phyloP scores from a whole-genome alignment of 2,329 filamentous ascomycete genomes.

The Ophiostoma quercus region DNA sequence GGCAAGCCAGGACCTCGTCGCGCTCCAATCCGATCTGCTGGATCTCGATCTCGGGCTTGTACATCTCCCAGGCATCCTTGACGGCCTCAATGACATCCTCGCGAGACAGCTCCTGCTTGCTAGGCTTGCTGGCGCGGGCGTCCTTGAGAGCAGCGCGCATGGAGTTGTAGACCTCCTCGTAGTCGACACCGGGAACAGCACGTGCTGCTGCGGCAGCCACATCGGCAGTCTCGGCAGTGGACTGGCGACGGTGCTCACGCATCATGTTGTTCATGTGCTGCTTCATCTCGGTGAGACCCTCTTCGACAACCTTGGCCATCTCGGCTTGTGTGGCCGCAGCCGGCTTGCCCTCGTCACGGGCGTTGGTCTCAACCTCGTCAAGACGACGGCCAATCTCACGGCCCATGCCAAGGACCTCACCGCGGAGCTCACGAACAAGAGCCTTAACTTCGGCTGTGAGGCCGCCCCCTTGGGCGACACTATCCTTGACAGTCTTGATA shows the following conservation, averaged over 20 bases:
- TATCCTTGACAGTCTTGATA: slow-evolving; percentile 83
- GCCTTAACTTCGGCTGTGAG: slow-evolving; percentile 90
- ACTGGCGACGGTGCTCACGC: slow-evolving; percentile 66
- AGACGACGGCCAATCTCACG: slow-evolving; percentile 81
- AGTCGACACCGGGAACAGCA: slow-evolving; percentile 57
- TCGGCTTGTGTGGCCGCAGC: slow-evolving; percentile 60
- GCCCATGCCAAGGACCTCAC: slow-evolving; percentile 92
- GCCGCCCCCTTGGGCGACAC: slow-evolving; percentile 79
- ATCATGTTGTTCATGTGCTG: slow-evolving; percentile 77
- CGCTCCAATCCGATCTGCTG: slow-evolving; percentile 86
- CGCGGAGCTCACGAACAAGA: slow-evolving; percentile 79
- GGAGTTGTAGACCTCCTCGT: slow-evolving; percentile 79
- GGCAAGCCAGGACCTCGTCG: slow-evolving; percentile 80
- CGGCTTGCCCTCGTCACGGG: slow-evolving; percentile 42
- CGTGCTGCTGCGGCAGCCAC: slow-evolving; percentile 47
- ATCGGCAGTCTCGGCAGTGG: slow-evolving; percentile 47
- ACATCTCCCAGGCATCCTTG: slow-evolving; percentile 85
- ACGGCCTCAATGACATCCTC: slow-evolving; percentile 85
- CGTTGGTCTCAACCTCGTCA: slow-evolving; percentile 63
- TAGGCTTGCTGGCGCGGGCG: slow-evolving; percentile 46
- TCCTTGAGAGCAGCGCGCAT: slow-evolving; percentile 70
- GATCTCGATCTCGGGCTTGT: slow-evolving; percentile 87
- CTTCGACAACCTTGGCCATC: slow-evolving; percentile 69
- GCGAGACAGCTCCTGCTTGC: slow-evolving; percentile 54
- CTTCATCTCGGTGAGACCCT: slow-evolving; percentile 75